Evolutionary conservation across 2,329 filamentous ascomycete genomes (phyloP), one percentile per base, ranked within the genome.

Genomic region (Diaporthe amygdali): DNA sequence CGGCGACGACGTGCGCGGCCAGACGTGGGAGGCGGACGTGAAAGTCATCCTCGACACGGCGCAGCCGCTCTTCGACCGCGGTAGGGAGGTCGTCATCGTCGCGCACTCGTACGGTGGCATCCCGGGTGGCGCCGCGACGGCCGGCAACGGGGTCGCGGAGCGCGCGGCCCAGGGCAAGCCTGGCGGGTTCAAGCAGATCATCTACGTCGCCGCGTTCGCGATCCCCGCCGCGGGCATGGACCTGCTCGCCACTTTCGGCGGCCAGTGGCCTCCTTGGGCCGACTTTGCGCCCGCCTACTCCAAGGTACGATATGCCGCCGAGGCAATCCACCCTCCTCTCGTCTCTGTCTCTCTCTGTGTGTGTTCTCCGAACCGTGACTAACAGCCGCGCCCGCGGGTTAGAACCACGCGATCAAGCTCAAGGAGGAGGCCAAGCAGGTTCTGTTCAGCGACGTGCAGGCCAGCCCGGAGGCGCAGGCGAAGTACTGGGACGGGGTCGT

Each of bases 371-470:
- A n/a, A n/a, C 55, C 25, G 10, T 63, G 17, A 47, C 56, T 64
- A 9, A 64, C 59, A 49, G 2, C 22, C 12, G n/a, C 6, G 2
- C 25, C 56, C 56, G n/a, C 14, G 44, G 7, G n/a, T 4, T 37
- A 59, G 68, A 71, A 52, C 66, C 61, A 73, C 67, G 49, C 71
- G 51, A 64, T 55, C 54, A 68, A 47, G 25, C 71, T 55, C 34
- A 70, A 55, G 34, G 68, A 71, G 39, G 41, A 64, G 1, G 73
- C 71, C 27, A 75, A 73, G 46, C 51, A 66, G 10, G 46, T 34
- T 9, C 72, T 75, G 17, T 75, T 72, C 63, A 72, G 73, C 25
- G 74, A 76, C 51, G 27, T 75, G 7, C 30, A 64, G 41, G 46
- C 69, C 15, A 51, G 64, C 8, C 69, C 68, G 6, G 67, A 73